Conservation (phyloP, 495 filamentous ascomycete species). For the Aspergillus asperescens region DNA sequence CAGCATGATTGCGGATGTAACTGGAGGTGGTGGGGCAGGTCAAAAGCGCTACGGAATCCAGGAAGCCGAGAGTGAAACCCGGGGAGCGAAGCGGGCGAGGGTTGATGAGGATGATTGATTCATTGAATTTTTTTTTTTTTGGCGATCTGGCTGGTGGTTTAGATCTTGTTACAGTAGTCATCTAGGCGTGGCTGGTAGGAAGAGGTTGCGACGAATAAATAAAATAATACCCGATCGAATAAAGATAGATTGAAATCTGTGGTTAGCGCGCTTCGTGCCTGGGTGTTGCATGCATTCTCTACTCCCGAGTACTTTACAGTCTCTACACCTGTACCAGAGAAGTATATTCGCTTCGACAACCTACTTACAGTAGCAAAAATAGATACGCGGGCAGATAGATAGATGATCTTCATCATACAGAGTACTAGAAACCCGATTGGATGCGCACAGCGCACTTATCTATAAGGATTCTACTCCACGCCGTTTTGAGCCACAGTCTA, state of each 20-base stretch:
- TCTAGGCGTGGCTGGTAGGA: not conserved
- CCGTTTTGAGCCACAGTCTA: no score
- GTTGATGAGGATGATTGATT: constrained; percentile 71
- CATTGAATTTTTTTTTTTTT: constrained; percentile 47
- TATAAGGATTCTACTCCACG: no score
- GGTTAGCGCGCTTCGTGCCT: no score
- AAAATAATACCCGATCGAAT: not conserved
- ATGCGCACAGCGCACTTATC: no score
- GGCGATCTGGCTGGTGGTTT: not conserved
- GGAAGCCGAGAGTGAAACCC: constrained; percentile 55
- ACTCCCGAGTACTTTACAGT: no score
- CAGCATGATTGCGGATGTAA: constrained; percentile 82
- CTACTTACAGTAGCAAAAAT: no score
- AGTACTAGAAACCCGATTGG: no score
- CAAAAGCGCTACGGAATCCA: constrained; percentile 84
- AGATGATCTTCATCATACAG: no score
- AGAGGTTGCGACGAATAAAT: not conserved
- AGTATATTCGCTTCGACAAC: no score
- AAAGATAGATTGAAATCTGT: not conserved
- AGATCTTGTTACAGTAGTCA: not conserved
- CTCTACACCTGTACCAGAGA: no score
- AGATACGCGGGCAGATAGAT: no score
- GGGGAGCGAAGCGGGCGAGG: constrained; percentile 68
- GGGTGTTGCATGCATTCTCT: no score
- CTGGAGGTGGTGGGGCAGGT: constrained; percentile 45